Conservation (phyloP, 176 grass and related monocot genomes). For the Tillandsia leiboldiana region DNA sequence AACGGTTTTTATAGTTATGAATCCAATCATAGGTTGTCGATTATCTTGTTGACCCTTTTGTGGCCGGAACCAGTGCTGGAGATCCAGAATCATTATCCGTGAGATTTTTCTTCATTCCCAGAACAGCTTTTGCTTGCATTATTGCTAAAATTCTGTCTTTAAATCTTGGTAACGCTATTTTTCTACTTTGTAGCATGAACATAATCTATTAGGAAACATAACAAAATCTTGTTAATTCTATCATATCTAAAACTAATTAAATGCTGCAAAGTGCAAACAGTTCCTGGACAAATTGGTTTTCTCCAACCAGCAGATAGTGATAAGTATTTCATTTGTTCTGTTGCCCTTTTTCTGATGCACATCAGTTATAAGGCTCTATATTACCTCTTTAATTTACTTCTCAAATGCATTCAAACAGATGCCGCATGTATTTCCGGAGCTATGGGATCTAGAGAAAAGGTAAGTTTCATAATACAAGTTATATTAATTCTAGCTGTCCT, state of each 20-base stretch:
- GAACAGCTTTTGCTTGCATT: conserved; percentile 5
- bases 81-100: conserved; percentile 93
- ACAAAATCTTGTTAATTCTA: not conserved
- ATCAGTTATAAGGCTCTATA: not conserved
- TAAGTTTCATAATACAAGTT: conserved; percentile 33
- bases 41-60: conserved; percentile 93
- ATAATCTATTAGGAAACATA: not conserved
- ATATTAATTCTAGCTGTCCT: not conserved
- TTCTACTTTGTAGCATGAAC: not conserved
- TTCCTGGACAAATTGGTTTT: not conserved
- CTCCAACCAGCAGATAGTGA: not conserved
- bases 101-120: conserved; percentile 23
- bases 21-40: conserved; percentile 69
- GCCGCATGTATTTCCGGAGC: conserved; percentile 70
- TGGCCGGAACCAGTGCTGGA: conserved; percentile 88
- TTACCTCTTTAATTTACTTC: conserved; percentile 17
- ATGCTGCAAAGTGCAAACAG: not conserved
- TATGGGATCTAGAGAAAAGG: conserved; percentile 97
- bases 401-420: conserved; percentile 51
- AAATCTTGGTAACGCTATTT: not conserved
- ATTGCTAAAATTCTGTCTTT: not conserved
- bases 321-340: not conserved
- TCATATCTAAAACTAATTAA: not conserved
- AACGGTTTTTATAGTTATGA: not conserved
- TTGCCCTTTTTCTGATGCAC: not conserved